Base-by-base conservation (phyloP, 2,329 filamentous ascomycete species). In the Reticulascus tulasneorum region DNA sequence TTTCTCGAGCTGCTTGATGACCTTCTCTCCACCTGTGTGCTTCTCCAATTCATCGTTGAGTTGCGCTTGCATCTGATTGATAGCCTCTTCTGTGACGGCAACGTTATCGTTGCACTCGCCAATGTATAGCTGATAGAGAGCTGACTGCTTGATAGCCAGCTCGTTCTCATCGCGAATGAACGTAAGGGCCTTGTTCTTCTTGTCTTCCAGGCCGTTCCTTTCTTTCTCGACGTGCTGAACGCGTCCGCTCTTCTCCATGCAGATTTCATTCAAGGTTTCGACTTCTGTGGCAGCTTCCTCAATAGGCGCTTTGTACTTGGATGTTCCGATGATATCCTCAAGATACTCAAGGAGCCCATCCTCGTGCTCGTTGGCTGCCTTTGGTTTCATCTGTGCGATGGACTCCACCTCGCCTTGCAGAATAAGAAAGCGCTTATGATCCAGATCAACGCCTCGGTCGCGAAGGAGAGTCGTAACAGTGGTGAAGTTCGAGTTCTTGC, bases 181-280 rank as follows among this genome's bases (percentile, higher is more conserved):
- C 2, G 87, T 82, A 7, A 98, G 65, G 0, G 93, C 94, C 60
- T 90, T 89, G 56, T 97, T 84, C 65, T 98, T 98, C 70, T 96
- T 97, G 59, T 94, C 90, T 54, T 96, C 93, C 3, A 98, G 76
- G 30, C 81, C 74, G 47, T 86, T 87, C 71, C 88, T 96, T 62
- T 98, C 93, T 60, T 96, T 98, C 60, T 98, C 93, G 1, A 98
- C 93, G 53, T 96, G 91, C 62, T 97, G 89, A 2, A 98, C 93
- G 44, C 94, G 86, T 23, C 82, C 86, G 49, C 86, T 95, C 70
- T 98, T 98, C 61, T 98, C 93, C 51, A 88, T 73, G 55, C 93
- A 98, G 3, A 94, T 79, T 52, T 98, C 93, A 55, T 98, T 98
- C 36, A 97, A 75, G 1, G 80, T 82, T 62, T 98, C 93, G 0